Conservation (phyloP, 148 eudicot species). For the Vaccinium corymbosum region DNA sequence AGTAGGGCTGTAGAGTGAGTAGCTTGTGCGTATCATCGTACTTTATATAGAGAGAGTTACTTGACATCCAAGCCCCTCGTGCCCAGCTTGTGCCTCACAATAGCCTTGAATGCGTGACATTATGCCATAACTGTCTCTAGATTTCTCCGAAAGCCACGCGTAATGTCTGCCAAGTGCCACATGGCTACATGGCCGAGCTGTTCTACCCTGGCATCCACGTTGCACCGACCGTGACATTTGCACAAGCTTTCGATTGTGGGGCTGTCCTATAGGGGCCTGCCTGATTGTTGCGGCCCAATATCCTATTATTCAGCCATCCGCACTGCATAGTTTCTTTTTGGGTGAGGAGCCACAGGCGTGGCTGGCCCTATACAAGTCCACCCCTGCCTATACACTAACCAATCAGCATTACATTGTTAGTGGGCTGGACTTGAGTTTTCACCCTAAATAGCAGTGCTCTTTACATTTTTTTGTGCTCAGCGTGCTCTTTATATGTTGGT, state of each 20-base stretch:
- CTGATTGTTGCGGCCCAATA: neutral
- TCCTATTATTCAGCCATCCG: neutral
- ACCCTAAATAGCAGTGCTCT: neutral
- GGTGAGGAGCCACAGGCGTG: neutral
- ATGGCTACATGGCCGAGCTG: neutral
- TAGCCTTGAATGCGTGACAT: neutral
- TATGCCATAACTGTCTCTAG: neutral
- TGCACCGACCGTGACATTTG: neutral
- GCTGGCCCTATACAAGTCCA: neutral
- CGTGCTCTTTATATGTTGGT: no score
- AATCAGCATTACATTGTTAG: neutral
- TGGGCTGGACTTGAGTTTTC: neutral
- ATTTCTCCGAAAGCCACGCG: neutral
- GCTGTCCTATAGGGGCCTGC: neutral
- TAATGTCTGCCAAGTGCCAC: neutral
- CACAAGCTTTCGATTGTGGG: neutral
- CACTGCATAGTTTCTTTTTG: neutral
- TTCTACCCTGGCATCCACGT: neutral
- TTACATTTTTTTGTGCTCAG: no score
- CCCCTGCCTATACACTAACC: neutral
- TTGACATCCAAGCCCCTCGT: neutral
- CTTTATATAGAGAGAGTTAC: neutral
- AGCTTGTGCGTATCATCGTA: neutral
- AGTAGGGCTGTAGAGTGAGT: neutral
- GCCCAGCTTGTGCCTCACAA: neutral